Conservation (phyloP, 441 rosid genomes). For the Erysimum cheiri region DNA sequence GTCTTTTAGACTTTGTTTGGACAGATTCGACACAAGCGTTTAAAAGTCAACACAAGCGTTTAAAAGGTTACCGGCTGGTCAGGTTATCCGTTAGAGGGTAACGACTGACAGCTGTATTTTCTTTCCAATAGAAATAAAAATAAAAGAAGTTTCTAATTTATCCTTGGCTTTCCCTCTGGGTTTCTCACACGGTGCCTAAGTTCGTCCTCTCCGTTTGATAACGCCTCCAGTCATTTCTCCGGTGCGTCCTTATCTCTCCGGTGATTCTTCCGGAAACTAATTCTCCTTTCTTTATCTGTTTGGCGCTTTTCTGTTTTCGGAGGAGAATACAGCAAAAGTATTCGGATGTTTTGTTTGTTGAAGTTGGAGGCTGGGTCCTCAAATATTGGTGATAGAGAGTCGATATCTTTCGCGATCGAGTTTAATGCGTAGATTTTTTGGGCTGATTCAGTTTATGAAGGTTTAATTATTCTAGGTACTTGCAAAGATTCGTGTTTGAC, state of each 20-base stretch:
- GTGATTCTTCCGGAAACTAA: not conserved
- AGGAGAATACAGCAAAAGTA: not conserved
- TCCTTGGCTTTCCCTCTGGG: slow-evolving; percentile 29
- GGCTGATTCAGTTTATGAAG: slow-evolving; percentile 13
- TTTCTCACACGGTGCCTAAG: slow-evolving; percentile 7
- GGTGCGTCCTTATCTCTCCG: slow-evolving; percentile 28
- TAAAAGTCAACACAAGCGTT: slow-evolving; percentile 45
- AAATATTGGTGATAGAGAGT: slow-evolving; percentile 6
- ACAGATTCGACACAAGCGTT: slow-evolving; percentile 9
- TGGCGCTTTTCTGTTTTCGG: not conserved
- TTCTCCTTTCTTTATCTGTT: not conserved
- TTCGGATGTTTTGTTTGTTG: slow-evolving; percentile 4
- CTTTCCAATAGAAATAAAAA: not conserved
- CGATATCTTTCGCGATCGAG: slow-evolving; percentile 11
- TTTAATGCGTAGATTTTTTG: not conserved
- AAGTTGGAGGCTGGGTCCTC: slow-evolving; percentile 6
- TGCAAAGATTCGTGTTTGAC: slow-evolving; percentile 42
- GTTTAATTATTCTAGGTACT: not conserved
- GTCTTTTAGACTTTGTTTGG: not conserved
- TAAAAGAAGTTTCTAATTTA: not conserved
- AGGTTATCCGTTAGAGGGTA: slow-evolving; percentile 33
- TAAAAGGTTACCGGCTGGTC: slow-evolving; percentile 44
- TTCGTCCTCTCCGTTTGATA: slow-evolving; percentile 17
- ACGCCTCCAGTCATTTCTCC: slow-evolving; percentile 30
- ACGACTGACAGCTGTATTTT: slow-evolving; percentile 26